A percentile compares a stretch with the other conserved stretches of the same genome.
Evolutionary conservation across 139 green algal genomes (phyloP).

Genomic region (Chlamydomonas asymmetrica): DNA sequence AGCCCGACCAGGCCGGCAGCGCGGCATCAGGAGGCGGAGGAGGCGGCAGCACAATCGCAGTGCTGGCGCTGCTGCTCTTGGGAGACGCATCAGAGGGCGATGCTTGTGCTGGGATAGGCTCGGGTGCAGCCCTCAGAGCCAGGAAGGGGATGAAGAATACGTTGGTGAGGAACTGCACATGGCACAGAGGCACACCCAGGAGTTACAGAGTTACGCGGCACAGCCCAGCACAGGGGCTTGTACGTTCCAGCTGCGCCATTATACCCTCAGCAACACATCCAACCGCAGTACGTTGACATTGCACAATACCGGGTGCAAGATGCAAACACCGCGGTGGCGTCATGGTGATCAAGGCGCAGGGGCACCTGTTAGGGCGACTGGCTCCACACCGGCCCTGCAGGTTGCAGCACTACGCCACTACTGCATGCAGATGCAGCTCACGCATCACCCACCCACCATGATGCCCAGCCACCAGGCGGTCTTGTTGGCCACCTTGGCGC

Average conservation of each 20-base stretch:
- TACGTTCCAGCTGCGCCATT: too few relatives aligned
- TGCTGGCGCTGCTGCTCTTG: conserved; percentile 8
- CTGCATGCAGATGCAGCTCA: not conserved
- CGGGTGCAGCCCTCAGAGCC: conserved; percentile 59
- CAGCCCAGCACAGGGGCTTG: not conserved
- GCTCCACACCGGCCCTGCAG: not conserved
- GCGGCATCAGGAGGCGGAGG: conserved; percentile 5
- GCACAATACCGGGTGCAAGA: not conserved
- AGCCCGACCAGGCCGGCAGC: conserved; percentile 36
- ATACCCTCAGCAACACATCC: too few relatives aligned
- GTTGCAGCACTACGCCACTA: not conserved
- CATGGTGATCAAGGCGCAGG: not conserved
- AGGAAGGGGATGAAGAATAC: conserved; percentile 81
- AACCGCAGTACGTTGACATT: not conserved
- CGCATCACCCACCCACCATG: conserved; percentile 38
- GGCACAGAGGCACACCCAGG: not conserved
- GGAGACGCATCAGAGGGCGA: not conserved
- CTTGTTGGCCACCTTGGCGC: conserved; percentile 39
- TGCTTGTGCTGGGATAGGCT: conserved; percentile 13
- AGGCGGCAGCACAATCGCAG: not conserved
- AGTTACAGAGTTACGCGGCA: too few relatives aligned
- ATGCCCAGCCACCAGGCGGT: conserved; percentile 58
- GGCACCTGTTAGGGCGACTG: not conserved
- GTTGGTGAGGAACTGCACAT: conserved; percentile 36
- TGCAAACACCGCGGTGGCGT: not conserved